Evolutionary conservation across 805 yeast genomes (phyloP).

Genomic region (Ogataea pilisensis): DNA sequence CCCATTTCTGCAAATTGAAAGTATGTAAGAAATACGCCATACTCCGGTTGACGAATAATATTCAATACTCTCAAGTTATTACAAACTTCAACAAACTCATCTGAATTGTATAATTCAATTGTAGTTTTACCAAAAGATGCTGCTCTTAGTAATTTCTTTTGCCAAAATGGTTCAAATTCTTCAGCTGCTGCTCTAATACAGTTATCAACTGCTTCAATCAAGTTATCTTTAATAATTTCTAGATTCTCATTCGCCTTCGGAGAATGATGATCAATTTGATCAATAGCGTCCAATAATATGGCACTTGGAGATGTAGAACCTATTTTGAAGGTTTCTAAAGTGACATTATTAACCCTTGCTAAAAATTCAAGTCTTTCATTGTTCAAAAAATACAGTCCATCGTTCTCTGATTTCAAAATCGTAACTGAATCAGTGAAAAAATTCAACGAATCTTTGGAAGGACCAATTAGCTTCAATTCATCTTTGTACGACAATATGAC

Average conservation of each 20-base stretch:
- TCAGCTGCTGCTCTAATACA: conserved; percentile 73
- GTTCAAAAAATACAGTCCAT: conserved; percentile 71
- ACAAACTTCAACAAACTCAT: conserved; percentile 58
- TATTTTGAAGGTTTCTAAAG: conserved; percentile 64
- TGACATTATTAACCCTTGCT: conserved; percentile 53
- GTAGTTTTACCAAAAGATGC: conserved; percentile 82
- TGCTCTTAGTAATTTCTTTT: conserved; percentile 73
- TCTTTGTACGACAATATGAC: conserved; percentile 57
- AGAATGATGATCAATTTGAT: conserved; percentile 58
- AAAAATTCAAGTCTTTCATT: conserved; percentile 54
- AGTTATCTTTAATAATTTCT: conserved; percentile 43
- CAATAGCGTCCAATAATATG: conserved; percentile 73
- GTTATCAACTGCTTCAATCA: conserved; percentile 58
- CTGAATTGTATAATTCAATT: conserved; percentile 51
- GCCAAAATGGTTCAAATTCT: conserved; percentile 77
- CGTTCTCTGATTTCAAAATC: conserved; percentile 48
- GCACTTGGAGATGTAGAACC: conserved; percentile 86
- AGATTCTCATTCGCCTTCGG: conserved; percentile 81
- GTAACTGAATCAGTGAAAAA: conserved; percentile 46
- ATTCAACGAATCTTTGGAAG: conserved; percentile 53
- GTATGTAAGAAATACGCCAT: conserved; percentile 68
- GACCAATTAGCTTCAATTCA: conserved; percentile 67
- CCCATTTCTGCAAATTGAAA: conserved; percentile 49
- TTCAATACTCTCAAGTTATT: conserved; percentile 65
- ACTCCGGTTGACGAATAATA: conserved; percentile 55